Conservation (phyloP, 2,329 filamentous ascomycete genomes). For the Neopestalotiopsis sp. region DNA sequence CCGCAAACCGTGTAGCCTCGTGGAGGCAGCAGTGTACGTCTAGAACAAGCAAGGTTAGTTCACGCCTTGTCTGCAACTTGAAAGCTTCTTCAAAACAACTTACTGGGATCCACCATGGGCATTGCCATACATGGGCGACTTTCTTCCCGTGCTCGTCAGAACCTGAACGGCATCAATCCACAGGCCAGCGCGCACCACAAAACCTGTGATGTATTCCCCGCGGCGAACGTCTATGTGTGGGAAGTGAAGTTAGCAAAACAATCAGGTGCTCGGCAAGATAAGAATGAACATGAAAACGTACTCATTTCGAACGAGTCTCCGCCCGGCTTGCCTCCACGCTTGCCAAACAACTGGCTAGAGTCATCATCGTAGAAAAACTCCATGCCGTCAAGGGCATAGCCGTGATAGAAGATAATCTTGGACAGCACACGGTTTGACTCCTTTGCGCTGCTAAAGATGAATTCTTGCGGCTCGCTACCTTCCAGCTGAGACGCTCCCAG, state of each 20-base stretch:
- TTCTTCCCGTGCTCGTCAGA: slow-evolving; percentile 85
- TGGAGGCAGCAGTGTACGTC: slow-evolving; percentile 87
- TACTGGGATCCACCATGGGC: slow-evolving; percentile 80
- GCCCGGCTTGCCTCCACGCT: slow-evolving; percentile 71
- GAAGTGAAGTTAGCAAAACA: slow-evolving; percentile 23
- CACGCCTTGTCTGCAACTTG: background rate
- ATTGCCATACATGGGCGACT: slow-evolving; percentile 86
- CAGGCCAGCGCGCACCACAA: slow-evolving; percentile 77
- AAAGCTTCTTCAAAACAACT: slow-evolving; percentile 43
- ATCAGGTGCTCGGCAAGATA: slow-evolving; percentile 9
- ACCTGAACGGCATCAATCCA: slow-evolving; percentile 92
- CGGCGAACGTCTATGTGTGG: slow-evolving; percentile 70
- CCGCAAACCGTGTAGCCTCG: slow-evolving; percentile 88
- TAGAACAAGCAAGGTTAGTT: slow-evolving; percentile 40
- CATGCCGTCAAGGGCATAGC: slow-evolving; percentile 78
- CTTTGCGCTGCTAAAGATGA: slow-evolving; percentile 74
- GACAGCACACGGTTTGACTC: slow-evolving; percentile 76
- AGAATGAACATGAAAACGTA: slow-evolving; percentile 45
- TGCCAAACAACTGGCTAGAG: slow-evolving; percentile 85
- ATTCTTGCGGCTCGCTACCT: slow-evolving; percentile 70
- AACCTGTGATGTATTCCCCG: slow-evolving; percentile 87
- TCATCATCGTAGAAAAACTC: slow-evolving; percentile 94
- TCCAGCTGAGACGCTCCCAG: slow-evolving; percentile 76
- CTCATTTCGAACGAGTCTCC: slow-evolving; percentile 79
- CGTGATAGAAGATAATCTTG: slow-evolving; percentile 77